Conservation (phyloP, 495 filamentous ascomycete genomes). For the Platismatia glauca region DNA sequence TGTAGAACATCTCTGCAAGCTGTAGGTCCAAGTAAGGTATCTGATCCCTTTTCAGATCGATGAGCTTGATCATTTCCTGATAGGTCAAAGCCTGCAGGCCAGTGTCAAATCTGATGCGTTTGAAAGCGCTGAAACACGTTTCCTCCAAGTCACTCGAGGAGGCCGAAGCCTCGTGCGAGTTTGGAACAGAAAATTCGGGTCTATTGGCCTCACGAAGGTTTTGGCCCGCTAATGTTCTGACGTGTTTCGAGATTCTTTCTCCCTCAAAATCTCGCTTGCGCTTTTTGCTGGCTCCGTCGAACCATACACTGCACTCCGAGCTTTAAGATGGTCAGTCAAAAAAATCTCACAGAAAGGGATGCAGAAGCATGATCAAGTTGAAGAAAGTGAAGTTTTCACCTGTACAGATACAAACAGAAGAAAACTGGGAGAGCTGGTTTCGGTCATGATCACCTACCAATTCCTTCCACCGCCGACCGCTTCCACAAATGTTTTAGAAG, state of each 20-base stretch:
- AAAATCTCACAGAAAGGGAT: not conserved
- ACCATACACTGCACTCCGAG: constrained; percentile 7
- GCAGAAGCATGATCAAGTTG: not conserved
- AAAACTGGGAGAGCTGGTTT: not conserved
- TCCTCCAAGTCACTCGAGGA: not conserved
- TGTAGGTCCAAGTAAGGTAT: not conserved
- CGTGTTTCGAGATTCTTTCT: not conserved
- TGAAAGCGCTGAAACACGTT: constrained; percentile 4
- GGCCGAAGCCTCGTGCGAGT: not conserved
- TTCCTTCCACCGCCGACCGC: constrained; percentile 1
- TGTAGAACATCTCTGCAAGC: not conserved
- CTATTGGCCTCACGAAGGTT: not conserved
- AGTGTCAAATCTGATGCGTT: constrained; percentile 8
- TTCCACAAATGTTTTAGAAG: not conserved
- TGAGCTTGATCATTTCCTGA: not conserved
- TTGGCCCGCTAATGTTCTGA: not conserved
- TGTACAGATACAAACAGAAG: not conserved
- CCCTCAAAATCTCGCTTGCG: not conserved
- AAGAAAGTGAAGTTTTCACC: not conserved
- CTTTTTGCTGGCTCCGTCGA: constrained; percentile 7
- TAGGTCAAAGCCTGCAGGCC: not conserved
- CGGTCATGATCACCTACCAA: constrained; percentile 4
- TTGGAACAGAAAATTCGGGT: not conserved
- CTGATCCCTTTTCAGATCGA: not conserved
- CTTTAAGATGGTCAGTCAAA: not conserved